Evolutionary conservation across 495 filamentous ascomycete species (phyloP), one percentile per base, ranked within the genome.

Genomic region (Aspergillus nidulans): DNA sequence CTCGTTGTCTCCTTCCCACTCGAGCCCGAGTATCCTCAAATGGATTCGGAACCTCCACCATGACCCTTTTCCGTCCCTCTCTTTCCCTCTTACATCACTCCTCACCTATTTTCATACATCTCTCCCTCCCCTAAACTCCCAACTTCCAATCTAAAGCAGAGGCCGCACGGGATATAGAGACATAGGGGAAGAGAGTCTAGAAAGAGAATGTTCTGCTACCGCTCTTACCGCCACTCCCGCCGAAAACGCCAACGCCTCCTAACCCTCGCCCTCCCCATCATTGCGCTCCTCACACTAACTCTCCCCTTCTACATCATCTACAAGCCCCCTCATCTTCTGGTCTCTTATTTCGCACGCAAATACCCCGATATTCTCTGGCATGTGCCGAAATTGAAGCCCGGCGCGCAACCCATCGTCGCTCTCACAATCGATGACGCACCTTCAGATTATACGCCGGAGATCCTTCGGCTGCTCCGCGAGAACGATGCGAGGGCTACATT

Each of bases 341-440:
- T 96, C 64, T 68, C 71, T 34, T 86, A 85, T 69, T 80, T 91
- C 55, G 77, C 85, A 61, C 74, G 71, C 55, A 82, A 79, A 26
- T 90, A 85, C 81, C 88, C 89, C 6, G 82, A 89, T 62, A 84
- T 92, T 18, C 77, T 95, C 40, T 95, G 82, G 75, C 84, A 84
- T 44, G 73, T 88, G 13, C 70, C 47, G 5, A 23, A 77, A 12
- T 56, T 61, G 18, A 26, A 21, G 20, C 41, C 40, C 21, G 21
- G 16, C 43, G n/a, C 59, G 13, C 13, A 32, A 3, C 34, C 39
- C 53, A 62, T 90, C 6, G 77, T 94, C 13, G 90, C 88, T 1
- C 78, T 96, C 24, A 92, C 88, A 4, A 86, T 96, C 67, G 90
- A 95, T 72, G 90, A 95, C 70, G 85, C 81, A 18, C 90, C 90